These are phyloP conservation scores for Durio zibethinus DNA, from an alignment of 345 rosid species.

Conservation along the genomic window DNA sequence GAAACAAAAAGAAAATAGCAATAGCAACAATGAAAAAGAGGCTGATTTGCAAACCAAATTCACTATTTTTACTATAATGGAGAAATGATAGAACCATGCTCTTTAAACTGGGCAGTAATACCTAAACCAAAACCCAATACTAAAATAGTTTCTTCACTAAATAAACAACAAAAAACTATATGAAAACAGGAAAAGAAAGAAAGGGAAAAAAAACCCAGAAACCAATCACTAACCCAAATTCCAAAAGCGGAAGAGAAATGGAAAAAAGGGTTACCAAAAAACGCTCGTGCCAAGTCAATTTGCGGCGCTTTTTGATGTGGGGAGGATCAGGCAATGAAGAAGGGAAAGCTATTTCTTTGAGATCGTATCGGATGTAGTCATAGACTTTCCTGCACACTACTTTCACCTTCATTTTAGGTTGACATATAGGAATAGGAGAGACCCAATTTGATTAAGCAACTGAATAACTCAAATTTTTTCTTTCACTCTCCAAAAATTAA, in stretches of 20 bases:
- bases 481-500: no score
- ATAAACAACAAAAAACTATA: not conserved
- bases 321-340: slow-evolving; percentile 92
- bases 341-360: slow-evolving; percentile 89
- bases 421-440: not conserved
- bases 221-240: not conserved
- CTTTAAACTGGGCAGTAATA: not conserved
- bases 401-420: slow-evolving; percentile 48
- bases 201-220: not conserved
- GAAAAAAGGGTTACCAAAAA: slow-evolving; percentile 38
- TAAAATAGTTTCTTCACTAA: not conserved
- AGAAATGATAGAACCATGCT: not conserved
- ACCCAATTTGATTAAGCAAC: not conserved
- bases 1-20: not conserved
- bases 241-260: not conserved
- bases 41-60: not conserved
- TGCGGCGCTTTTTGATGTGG: slow-evolving; percentile 64
- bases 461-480: not conserved
- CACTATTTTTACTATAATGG: not conserved
- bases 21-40: not conserved
- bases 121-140: not conserved
- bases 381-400: slow-evolving; percentile 53
- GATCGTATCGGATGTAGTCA: slow-evolving; percentile 72
- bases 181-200: not conserved
- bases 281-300: slow-evolving; percentile 77